These are phyloP conservation scores for Rhododendron vialii DNA, from an alignment of 148 eudicot species.

Conservation along the genomic window DNA sequence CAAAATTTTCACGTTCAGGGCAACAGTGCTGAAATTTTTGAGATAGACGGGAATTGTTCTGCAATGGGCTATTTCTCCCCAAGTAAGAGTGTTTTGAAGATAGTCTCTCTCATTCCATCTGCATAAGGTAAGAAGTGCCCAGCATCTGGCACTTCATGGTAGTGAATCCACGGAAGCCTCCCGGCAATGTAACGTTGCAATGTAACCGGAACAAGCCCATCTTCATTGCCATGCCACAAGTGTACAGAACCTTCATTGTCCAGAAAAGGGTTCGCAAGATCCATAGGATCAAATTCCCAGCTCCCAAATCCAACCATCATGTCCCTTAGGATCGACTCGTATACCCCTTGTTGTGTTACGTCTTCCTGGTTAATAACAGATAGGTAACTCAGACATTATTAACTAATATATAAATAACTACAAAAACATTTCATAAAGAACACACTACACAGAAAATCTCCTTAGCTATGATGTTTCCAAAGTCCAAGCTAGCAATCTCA, in stretches of 20 bases:
- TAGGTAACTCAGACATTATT: not conserved
- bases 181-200: slow-evolving; percentile 42
- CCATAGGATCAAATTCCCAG: slow-evolving; percentile 48
- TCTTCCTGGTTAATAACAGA: slow-evolving; percentile 11
- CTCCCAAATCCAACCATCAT: slow-evolving; percentile 41
- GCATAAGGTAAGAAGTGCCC: slow-evolving; percentile 42
- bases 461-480: not conserved
- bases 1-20: not conserved
- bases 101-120: slow-evolving; percentile 33
- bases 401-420: not conserved
- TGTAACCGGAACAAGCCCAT: slow-evolving; percentile 38
- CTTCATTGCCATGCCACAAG: slow-evolving; percentile 59
- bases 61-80: not conserved
- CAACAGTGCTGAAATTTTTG: not conserved
- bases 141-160: slow-evolving; percentile 42
- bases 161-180: slow-evolving; percentile 52
- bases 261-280: slow-evolving; percentile 23
- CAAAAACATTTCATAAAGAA: not conserved
- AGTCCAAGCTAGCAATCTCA: not conserved
- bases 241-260: slow-evolving; percentile 24
- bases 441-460: not conserved
- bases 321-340: slow-evolving; percentile 34
- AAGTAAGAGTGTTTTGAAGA: slow-evolving; percentile 26
- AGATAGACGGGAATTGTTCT: not conserved
- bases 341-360: slow-evolving; percentile 29